Evolutionary conservation across 371 early-diverging fungal species (phyloP).

Genomic region (Syncephalis plumigaleata): DNA sequence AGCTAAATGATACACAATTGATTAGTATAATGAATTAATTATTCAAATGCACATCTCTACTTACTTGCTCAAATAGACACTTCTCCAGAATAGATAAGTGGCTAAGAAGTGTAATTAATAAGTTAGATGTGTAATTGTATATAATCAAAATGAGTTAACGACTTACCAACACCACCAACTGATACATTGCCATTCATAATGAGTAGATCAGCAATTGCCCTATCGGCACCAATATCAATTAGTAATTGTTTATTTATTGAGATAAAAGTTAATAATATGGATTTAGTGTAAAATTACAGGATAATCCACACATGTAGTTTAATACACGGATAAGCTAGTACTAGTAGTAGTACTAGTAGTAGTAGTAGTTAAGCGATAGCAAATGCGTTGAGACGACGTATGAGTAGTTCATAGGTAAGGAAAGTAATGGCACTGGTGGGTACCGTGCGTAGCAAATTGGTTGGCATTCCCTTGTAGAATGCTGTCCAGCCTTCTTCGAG

Average conservation of each 20-base stretch:
- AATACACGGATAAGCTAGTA: too few species aligned
- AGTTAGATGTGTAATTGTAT: not conserved
- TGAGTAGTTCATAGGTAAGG: conserved; percentile 63
- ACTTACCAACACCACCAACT: conserved; percentile 39
- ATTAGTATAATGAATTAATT: not conserved
- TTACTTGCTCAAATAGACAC: conserved; percentile 38
- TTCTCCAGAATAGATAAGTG: conserved; percentile 62
- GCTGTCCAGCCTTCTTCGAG: conserved; percentile 62
- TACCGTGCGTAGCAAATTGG: conserved; percentile 77
- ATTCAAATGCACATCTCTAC: not conserved
- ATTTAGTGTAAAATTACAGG: too few species aligned
- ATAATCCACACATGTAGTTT: too few species aligned
- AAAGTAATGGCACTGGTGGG: conserved; percentile 79
- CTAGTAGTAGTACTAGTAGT: too few species aligned
- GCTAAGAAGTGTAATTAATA: conserved; percentile 15
- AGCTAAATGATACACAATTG: conserved; percentile 8
- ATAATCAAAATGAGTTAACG: too few species aligned
- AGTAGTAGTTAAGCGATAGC: too few species aligned
- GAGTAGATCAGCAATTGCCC: conserved; percentile 79
- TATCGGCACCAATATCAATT: conserved; percentile 79
- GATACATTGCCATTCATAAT: conserved; percentile 49
- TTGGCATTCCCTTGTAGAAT: conserved; percentile 76
- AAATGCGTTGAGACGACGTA: not conserved
- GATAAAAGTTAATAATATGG: too few species aligned
- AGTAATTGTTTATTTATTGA: too few species aligned